Evolutionary conservation across 2,329 filamentous ascomycete species (phyloP), one percentile per base, ranked within the genome.

Genomic region (Gyromitra esculenta): DNA sequence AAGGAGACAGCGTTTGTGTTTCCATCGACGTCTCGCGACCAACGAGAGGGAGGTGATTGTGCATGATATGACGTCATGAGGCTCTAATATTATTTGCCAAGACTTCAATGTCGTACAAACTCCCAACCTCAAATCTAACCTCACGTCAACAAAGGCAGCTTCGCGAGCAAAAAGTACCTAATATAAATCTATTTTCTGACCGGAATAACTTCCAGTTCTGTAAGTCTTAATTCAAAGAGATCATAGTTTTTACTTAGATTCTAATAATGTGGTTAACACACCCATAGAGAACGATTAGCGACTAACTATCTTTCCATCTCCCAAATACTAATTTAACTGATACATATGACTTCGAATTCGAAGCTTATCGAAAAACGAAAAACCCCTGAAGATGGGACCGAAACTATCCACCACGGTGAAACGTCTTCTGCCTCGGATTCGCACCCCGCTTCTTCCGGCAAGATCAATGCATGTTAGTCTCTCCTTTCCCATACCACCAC

Each of bases 51-150:
- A 31, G 63, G 57, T 70, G 67, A 70, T n/a, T 4, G 41, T 64
- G 57, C 6, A 41, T 64, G 45, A 71, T 37, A 35, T 71, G 45
- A 64, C 56, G 54, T 71, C 68, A 71, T 71, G 68, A 41, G 45
- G 68, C 57, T 71, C 57, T 31, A 2, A 4, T 37, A n/a, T 25
- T 1, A 11, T 15, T 18, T 6, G 59, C 68, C 68, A 71, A 71
- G 68, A 63, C 68, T 9, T 31, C 5, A 7, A 37, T 9, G 67
- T 56, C 21, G 15, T n/a, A 70, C 56, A 21, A 13, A 15, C 54
- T 41, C 45, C 5, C 25, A 48, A 56, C 18, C 35, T 41, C 67
- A 63, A 71, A 54, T 45, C 8, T 18, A 71, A 71, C 68, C 68
- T 64, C 68, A 63, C 18, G 31, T 52, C 43, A 70, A 70, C 67